These are phyloP conservation scores for Trichosporon coremiiforme DNA, from an alignment of 1,284 basidiomycete species.

Conservation along the genomic window DNA sequence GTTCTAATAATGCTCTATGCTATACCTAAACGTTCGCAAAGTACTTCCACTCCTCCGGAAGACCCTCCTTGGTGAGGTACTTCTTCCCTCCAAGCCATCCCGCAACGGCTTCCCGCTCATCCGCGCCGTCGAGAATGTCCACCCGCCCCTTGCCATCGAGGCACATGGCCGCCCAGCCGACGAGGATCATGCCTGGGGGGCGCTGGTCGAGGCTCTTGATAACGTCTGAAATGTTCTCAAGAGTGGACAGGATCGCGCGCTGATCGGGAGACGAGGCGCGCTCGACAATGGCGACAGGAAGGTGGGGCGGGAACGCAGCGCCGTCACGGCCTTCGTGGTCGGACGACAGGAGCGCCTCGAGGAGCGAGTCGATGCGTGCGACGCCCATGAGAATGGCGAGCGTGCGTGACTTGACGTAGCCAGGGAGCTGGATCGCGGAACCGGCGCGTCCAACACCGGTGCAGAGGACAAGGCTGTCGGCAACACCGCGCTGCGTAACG, in stretches of 20 bases:
- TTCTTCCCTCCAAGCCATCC: conserved; percentile 47
- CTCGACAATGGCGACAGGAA: conserved; percentile 91
- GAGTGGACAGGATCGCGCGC: conserved; percentile 76
- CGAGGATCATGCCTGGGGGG: conserved; percentile 92
- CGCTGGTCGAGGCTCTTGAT: conserved; percentile 81
- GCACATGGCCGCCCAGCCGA: conserved; percentile 77
- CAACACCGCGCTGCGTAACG: conserved; percentile 91
- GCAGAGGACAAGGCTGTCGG: conserved; percentile 84
- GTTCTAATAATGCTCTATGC: background rate
- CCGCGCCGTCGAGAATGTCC: conserved; percentile 59
- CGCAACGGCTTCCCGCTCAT: conserved; percentile 45
- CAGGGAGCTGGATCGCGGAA: conserved; percentile 78
- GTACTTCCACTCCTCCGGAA: conserved; percentile 32
- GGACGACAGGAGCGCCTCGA: conserved; percentile 62
- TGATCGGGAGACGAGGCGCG: conserved; percentile 91
- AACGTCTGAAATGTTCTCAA: conserved; percentile 71
- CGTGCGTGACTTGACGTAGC: conserved; percentile 79
- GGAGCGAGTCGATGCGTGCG: conserved; percentile 73
- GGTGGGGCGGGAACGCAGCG: conserved; percentile 68
- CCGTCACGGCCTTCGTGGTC: conserved; percentile 57
- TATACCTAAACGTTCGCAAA: conserved; percentile 18
- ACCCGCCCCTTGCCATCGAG: conserved; percentile 61
- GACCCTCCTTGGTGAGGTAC: conserved; percentile 49
- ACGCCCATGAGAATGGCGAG: conserved; percentile 93
- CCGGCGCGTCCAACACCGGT: conserved; percentile 90